These are phyloP conservation scores for Xylariaceae sp. DNA, from an alignment of 2,329 filamentous ascomycete species.

Conservation along the genomic window DNA sequence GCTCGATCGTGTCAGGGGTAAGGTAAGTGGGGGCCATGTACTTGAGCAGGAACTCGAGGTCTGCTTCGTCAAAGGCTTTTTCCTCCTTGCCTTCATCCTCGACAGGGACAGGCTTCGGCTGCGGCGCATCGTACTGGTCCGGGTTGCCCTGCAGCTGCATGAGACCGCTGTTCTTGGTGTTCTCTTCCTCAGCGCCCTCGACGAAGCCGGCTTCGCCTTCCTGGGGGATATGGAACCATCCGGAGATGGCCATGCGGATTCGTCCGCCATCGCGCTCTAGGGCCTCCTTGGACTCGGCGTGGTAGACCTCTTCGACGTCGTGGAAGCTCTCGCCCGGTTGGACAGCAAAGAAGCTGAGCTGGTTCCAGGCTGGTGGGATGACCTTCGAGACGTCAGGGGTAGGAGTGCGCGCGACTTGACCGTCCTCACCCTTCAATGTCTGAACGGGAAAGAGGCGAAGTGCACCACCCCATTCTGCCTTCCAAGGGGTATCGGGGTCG, in stretches of 20 bases:
- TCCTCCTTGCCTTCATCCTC: constrained; percentile 59
- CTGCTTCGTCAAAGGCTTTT: constrained; percentile 63
- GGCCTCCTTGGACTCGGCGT: constrained; percentile 54
- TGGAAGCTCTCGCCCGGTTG: constrained; percentile 99
- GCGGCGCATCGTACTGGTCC: constrained; percentile 81
- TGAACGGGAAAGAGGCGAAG: constrained; percentile 76
- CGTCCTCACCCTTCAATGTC: constrained; percentile 59
- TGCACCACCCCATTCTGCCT: constrained; percentile 87
- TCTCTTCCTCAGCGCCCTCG: constrained; percentile 78
- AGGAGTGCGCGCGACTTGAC: constrained; percentile 73
- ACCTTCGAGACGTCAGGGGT: constrained; percentile 70
- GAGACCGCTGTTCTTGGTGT: constrained; percentile 83
- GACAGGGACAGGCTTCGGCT: constrained; percentile 50
- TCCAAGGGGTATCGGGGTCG: constrained; percentile 86
- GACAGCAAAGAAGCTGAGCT: constrained; percentile 96
- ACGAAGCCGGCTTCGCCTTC: constrained; percentile 88
- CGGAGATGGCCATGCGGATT: constrained; percentile 94
- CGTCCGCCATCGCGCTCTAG: constrained; percentile 65
- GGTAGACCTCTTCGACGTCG: constrained; percentile 96
- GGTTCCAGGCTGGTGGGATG: constrained; percentile 94
- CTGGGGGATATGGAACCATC: constrained; percentile 98
- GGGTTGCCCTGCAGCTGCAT: constrained; percentile 90
- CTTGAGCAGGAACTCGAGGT: constrained; percentile 83
- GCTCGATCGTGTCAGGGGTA: constrained; percentile 82
- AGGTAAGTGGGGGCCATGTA: constrained; percentile 89